phyloP scores from a whole-genome alignment of 805 yeast genomes.

The Yarrowia sp. region DNA sequence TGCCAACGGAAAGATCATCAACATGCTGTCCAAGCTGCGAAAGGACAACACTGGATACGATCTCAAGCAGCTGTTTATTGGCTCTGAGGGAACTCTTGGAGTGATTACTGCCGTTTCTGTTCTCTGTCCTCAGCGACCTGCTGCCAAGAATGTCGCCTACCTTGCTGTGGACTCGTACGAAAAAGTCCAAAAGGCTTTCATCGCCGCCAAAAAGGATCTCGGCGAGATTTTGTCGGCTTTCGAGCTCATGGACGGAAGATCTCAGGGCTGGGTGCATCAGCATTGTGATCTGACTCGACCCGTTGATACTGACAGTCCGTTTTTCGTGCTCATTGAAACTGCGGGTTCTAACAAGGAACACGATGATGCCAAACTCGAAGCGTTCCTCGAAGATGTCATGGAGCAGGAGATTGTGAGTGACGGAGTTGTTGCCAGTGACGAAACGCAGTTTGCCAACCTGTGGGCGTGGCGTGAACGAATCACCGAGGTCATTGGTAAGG shows the following conservation, averaged over 20 bases:
- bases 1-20: constrained; percentile 79
- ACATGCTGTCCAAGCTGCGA: constrained; percentile 79
- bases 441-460: constrained; percentile 72
- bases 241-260: constrained; percentile 85
- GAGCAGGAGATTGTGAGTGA: constrained; percentile 82
- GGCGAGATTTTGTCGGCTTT: constrained; percentile 88
- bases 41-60: constrained; percentile 97
- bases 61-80: constrained; percentile 86
- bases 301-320: constrained; percentile 77
- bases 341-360: constrained; percentile 94
- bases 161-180: constrained; percentile 79
- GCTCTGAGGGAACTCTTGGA: constrained; percentile 91
- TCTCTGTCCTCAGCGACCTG: constrained; percentile 85
- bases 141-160: constrained; percentile 81
- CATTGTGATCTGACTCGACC: constrained; percentile 67
- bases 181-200: constrained; percentile 78
- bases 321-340: constrained; percentile 88
- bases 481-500: constrained; percentile 80
- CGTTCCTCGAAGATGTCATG: constrained; percentile 79
- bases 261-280: constrained; percentile 46
- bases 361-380: constrained; percentile 84
- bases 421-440: constrained; percentile 96
- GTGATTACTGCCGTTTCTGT: constrained; percentile 86
- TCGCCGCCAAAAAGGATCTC: constrained; percentile 71
- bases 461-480: constrained; percentile 97